These are phyloP conservation scores for Astrocystis sublimbata DNA, from an alignment of 495 filamentous ascomycete genomes.

Conservation along the genomic window DNA sequence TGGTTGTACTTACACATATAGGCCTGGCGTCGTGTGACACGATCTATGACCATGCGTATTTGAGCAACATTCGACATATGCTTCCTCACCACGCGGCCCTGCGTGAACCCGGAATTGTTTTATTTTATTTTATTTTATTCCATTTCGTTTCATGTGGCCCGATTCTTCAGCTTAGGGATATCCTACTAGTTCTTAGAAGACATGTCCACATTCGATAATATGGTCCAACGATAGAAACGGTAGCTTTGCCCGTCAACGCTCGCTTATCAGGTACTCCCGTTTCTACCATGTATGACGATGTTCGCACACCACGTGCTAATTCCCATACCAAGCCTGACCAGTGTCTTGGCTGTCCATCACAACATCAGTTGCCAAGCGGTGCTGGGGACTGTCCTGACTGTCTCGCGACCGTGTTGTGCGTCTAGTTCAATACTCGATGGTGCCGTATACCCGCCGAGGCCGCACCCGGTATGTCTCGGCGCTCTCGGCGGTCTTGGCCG, in stretches of 20 bases:
- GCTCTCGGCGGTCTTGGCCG: background rate
- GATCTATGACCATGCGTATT: background rate
- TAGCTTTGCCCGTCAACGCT: no score
- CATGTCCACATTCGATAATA: no score
- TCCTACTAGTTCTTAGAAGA: no score
- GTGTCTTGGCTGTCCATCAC: constrained; percentile 2
- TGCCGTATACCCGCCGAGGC: background rate
- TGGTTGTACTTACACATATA: background rate
- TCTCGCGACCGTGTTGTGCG: no score
- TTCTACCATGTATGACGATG: background rate
- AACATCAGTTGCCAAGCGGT: constrained; percentile 7
- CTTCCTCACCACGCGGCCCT: no score
- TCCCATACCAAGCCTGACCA: background rate
- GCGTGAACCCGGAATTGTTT: no score
- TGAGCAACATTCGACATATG: background rate
- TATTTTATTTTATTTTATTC: no score
- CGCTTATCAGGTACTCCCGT: background rate
- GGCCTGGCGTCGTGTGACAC: background rate
- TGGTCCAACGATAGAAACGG: background rate
- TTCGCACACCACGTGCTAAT: background rate
- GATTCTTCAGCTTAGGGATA: no score
- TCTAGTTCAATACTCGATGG: background rate
- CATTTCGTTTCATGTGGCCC: no score
- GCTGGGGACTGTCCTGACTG: background rate
- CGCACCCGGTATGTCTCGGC: background rate